Conservation (phyloP, 208 protist genomes). For the Crithidia sp. region DNA sequence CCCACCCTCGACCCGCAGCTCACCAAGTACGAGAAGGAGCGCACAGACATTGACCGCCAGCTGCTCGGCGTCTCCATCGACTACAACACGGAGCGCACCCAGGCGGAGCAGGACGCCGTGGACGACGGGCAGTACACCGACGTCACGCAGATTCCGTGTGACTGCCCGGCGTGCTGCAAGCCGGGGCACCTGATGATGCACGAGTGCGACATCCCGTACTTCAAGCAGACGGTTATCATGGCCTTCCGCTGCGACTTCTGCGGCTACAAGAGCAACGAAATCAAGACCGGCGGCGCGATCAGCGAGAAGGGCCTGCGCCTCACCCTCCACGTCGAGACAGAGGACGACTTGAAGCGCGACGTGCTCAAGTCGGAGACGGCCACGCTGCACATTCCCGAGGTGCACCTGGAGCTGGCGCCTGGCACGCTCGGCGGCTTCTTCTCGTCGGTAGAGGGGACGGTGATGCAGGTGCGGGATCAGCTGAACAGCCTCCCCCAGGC, state of each 20-base stretch:
- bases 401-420: conserved; percentile 83
- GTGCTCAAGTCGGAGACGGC: conserved; percentile 95
- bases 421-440: conserved; percentile 95
- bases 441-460: conserved; percentile 93
- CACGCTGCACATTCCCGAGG: conserved; percentile 86
- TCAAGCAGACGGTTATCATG: conserved; percentile 96
- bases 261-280: conserved; percentile 94
- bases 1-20: conserved; percentile 88
- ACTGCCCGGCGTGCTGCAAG: conserved; percentile 80
- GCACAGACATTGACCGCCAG: conserved; percentile 88
- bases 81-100: conserved; percentile 88
- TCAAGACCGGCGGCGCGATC: conserved; percentile 93
- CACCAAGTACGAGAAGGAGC: conserved; percentile 81
- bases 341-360: conserved; percentile 93
- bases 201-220: conserved; percentile 93
- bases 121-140: conserved; percentile 81
- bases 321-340: conserved; percentile 69
- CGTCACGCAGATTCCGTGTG: conserved; percentile 66
- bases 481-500: conserved; percentile 83
- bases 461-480: conserved; percentile 88
- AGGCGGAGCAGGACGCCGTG: conserved; percentile 73
- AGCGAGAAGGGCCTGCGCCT: conserved; percentile 72
- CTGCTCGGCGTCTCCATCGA: conserved; percentile 85
- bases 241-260: conserved; percentile 93
- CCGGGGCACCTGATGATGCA: conserved; percentile 82